Conservation (phyloP, 176 grass and related monocot genomes). For the Aegilops longissima region DNA sequence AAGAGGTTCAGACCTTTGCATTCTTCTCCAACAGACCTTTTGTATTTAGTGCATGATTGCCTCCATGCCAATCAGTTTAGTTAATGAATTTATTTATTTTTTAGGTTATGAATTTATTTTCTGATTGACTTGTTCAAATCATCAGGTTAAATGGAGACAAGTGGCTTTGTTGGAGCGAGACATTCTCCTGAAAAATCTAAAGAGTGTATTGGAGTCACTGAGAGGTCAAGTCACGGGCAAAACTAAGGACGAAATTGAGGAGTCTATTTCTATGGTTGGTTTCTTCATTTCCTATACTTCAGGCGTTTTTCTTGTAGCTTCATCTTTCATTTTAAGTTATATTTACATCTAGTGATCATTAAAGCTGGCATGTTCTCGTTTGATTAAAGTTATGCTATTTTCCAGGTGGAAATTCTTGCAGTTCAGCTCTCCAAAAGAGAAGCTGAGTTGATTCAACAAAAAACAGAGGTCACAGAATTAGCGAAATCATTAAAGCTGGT, state of each 20-base stretch:
- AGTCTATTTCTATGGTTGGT: conserved; percentile 84
- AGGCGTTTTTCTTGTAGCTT: conserved; percentile 10
- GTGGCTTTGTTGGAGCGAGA: conserved; percentile 79
- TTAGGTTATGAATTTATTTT: background rate
- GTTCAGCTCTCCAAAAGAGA: conserved; percentile 88
- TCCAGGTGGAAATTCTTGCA: conserved; percentile 76
- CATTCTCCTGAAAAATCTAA: conserved; percentile 83
- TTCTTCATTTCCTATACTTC: conserved; percentile 22
- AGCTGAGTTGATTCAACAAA: conserved; percentile 80
- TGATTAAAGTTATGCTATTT: conserved; percentile 30
- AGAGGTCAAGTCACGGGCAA: conserved; percentile 56
- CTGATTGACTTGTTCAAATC: conserved; percentile 16
- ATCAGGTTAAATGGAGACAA: conserved; percentile 76
- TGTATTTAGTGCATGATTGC: conserved; percentile 4
- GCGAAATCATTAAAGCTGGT: conserved; percentile 86
- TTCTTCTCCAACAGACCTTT: background rate
- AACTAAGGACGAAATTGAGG: conserved; percentile 83
- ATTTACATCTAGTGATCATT: background rate
- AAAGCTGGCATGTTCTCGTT: conserved; percentile 10
- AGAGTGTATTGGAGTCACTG: conserved; percentile 65
- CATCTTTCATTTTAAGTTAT: background rate
- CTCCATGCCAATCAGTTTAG: background rate
- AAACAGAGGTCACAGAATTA: conserved; percentile 79
- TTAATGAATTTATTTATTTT: background rate
- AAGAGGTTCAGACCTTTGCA: conserved; percentile 56